Evolutionary conservation across 2,329 filamentous ascomycete species (phyloP).

Genomic region (Exophiala spinifera): DNA sequence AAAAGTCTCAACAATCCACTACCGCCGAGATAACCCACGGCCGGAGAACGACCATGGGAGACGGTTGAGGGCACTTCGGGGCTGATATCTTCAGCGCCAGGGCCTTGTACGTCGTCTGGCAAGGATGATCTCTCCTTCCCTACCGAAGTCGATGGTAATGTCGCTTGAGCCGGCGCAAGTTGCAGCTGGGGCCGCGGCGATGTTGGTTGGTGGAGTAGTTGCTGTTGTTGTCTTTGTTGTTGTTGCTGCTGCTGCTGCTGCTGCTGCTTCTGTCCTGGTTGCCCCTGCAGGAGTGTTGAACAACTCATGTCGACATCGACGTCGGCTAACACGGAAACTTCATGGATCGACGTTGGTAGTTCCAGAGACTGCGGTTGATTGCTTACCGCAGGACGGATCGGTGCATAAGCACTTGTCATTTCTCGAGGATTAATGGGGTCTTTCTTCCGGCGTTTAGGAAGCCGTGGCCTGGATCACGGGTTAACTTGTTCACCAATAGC

Average conservation of each 20-base stretch:
- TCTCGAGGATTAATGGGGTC: background rate
- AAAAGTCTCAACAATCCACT: slow-evolving; percentile 6
- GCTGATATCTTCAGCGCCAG: background rate
- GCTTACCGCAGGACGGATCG: background rate
- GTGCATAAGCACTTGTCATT: background rate
- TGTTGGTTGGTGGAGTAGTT: too few species aligned
- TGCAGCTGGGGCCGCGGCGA: too few species aligned
- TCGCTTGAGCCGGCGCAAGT: background rate
- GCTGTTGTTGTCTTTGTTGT: background rate
- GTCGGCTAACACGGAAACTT: background rate
- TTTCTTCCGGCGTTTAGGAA: background rate
- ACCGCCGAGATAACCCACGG: slow-evolving; percentile 3
- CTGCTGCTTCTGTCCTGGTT: background rate
- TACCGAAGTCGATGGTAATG: background rate
- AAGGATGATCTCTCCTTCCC: background rate
- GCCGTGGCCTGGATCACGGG: background rate
- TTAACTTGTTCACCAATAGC: background rate
- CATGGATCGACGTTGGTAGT: background rate
- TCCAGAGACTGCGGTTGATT: background rate
- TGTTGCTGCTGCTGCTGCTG: background rate
- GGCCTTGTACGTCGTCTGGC: background rate
- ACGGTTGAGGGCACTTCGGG: background rate
- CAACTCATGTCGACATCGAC: background rate
- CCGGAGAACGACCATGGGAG: background rate
- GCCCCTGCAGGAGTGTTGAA: background rate